Conservation (phyloP, 768 basidiomycete species). For the Lactarius quietus region DNA sequence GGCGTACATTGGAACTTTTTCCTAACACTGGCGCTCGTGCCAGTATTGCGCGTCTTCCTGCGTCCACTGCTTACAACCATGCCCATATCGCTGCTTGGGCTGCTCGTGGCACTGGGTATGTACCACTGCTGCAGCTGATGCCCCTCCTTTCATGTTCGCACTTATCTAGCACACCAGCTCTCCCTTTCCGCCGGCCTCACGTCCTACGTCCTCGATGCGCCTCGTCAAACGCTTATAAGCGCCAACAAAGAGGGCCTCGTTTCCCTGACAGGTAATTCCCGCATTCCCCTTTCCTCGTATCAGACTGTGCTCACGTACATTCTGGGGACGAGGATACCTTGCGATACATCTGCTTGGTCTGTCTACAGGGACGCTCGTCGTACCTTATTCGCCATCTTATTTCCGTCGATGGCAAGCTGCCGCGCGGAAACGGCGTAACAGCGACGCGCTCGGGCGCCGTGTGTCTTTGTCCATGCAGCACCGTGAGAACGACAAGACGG, state of each 20-base stretch:
- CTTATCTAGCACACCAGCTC: conserved; percentile 64
- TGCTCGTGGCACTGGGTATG: conserved; percentile 57
- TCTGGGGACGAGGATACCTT: conserved; percentile 63
- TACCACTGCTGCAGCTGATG: conserved; percentile 5
- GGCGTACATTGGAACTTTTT: conserved; percentile 99
- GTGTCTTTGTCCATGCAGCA: conserved; percentile 28
- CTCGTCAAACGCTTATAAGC: conserved; percentile 60
- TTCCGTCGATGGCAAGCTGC: conserved; percentile 52
- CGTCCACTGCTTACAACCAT: conserved; percentile 59
- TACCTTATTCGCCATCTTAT: conserved; percentile 74
- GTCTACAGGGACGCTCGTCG: conserved; percentile 72
- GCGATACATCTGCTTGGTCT: conserved; percentile 86
- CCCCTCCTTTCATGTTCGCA: neutral
- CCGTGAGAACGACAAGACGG: conserved; percentile 69
- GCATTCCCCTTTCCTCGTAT: neutral
- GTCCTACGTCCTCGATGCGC: conserved; percentile 59
- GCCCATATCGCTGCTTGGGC: conserved; percentile 59
- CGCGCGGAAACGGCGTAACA: conserved; percentile 12
- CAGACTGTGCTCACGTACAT: neutral
- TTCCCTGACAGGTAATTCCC: conserved; percentile 60
- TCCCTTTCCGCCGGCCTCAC: conserved; percentile 58
- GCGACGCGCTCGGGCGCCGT: conserved; percentile 26
- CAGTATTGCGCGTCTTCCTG: conserved; percentile 63
- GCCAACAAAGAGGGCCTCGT: conserved; percentile 92
- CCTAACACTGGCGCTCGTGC: conserved; percentile 82